Conservation (phyloP, 331 rosid species). For the Malus hybrid region DNA sequence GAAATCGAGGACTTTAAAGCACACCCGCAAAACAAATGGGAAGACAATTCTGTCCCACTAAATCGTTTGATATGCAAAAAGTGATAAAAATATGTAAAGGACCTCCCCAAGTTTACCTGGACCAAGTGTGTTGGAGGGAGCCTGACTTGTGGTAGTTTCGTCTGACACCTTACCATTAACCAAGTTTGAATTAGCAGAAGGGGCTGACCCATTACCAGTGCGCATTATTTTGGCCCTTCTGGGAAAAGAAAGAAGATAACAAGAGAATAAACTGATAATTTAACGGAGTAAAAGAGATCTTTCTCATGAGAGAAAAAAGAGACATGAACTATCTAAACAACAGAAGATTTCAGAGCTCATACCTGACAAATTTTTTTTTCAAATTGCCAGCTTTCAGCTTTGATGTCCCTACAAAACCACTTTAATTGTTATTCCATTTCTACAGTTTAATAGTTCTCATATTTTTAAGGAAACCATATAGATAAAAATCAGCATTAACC, state of each 20-base stretch:
- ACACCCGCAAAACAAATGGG: neutral
- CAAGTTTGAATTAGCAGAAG: constrained; percentile 31
- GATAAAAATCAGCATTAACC: neutral
- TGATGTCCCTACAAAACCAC: constrained; percentile 49
- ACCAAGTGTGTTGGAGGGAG: constrained; percentile 33
- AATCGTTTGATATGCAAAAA: neutral
- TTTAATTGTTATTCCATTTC: constrained; percentile 22
- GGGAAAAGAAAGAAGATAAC: constrained; percentile 14
- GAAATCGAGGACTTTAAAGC: neutral
- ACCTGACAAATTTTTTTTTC: constrained; percentile 79
- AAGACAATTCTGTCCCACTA: neutral
- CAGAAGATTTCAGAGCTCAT: constrained; percentile 12
- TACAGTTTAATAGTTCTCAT: neutral
- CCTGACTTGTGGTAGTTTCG: constrained; percentile 39
- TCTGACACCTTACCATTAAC: constrained; percentile 33
- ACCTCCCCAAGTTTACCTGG: constrained; percentile 42
- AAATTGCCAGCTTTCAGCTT: constrained; percentile 60
- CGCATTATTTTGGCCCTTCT: constrained; percentile 81
- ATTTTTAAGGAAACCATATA: neutral
- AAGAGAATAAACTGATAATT: neutral
- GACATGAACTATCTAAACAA: neutral
- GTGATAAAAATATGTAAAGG: neutral
- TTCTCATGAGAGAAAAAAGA: neutral
- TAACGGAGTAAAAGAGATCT: constrained; percentile 11
- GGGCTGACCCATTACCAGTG: constrained; percentile 34